These are phyloP conservation scores for Alisma plantagoaquatica DNA, from an alignment of 106 monocot species.

Conservation along the genomic window DNA sequence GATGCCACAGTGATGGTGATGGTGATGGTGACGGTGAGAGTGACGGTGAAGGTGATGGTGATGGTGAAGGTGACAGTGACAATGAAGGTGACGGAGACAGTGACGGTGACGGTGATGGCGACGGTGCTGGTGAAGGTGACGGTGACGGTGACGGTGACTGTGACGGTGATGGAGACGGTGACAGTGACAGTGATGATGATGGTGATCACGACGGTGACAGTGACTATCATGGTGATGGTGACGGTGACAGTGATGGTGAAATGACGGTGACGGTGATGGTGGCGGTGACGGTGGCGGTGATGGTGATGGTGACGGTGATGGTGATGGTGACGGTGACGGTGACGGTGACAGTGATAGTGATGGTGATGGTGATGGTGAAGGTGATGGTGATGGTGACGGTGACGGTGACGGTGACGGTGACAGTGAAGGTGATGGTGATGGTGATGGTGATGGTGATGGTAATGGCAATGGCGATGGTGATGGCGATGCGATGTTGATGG, in stretches of 20 bases:
- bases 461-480: background rate
- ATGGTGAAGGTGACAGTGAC: too few species aligned
- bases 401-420: background rate
- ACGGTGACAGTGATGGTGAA: background rate
- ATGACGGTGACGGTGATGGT: conserved; percentile 6
- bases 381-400: background rate
- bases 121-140: background rate
- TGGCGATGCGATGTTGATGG: background rate
- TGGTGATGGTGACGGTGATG: background rate
- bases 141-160: conserved; percentile 1
- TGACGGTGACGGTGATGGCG: background rate
- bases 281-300: conserved; percentile 2
- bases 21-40: too few species aligned
- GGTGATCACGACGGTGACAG: too few species aligned
- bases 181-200: too few species aligned
- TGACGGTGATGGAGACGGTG: too few species aligned
- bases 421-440: background rate
- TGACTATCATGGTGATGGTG: background rate
- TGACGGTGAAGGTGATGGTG: too few species aligned
- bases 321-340: background rate
- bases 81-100: too few species aligned
- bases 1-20: too few species aligned
- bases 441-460: background rate
- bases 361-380: background rate
- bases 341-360: too few species aligned